phyloP scores from a whole-genome alignment of 495 filamentous ascomycete species.

The Terfezia boudieri region DNA sequence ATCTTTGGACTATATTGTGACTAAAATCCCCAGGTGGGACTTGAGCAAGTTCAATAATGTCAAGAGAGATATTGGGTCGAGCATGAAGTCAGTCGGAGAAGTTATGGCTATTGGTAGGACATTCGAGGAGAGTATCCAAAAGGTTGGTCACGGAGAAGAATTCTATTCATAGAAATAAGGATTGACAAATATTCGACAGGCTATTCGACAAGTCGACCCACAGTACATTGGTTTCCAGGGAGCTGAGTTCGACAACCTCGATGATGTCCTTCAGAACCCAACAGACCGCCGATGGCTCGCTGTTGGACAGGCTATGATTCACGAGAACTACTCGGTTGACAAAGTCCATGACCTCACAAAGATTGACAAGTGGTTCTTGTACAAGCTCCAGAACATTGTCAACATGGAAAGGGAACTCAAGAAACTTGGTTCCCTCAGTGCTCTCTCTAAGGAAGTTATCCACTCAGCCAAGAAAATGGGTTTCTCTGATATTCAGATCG shows the following conservation, averaged over 20 bases:
- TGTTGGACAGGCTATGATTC: slow-evolving; percentile 91
- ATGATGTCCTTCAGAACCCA: slow-evolving; percentile 72
- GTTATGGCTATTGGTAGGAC: slow-evolving; percentile 98
- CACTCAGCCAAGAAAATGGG: slow-evolving; percentile 88
- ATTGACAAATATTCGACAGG: slow-evolving; percentile 13
- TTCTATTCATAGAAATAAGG: neutral
- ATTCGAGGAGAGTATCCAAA: slow-evolving; percentile 98
- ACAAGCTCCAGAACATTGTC: slow-evolving; percentile 93
- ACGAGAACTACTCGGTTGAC: slow-evolving; percentile 85
- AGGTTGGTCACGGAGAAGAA: slow-evolving; percentile 19
- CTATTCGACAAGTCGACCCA: slow-evolving; percentile 87
- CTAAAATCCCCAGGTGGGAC: slow-evolving; percentile 96
- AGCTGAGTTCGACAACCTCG: slow-evolving; percentile 77
- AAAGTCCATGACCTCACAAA: slow-evolving; percentile 79
- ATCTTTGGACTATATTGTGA: slow-evolving; percentile 89
- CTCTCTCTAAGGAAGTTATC: slow-evolving; percentile 66
- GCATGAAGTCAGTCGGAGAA: slow-evolving; percentile 97
- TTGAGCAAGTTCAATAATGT: slow-evolving; percentile 97
- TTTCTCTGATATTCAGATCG: slow-evolving; percentile 93
- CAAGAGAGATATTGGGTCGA: slow-evolving; percentile 85
- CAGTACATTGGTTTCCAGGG: slow-evolving; percentile 84
- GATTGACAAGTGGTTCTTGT: slow-evolving; percentile 91
- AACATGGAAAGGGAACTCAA: slow-evolving; percentile 71
- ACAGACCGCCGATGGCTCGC: slow-evolving; percentile 92
- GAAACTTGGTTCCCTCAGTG: slow-evolving; percentile 66